Base-by-base conservation (phyloP, 805 yeast species). In the Kazachstania martiniae region DNA sequence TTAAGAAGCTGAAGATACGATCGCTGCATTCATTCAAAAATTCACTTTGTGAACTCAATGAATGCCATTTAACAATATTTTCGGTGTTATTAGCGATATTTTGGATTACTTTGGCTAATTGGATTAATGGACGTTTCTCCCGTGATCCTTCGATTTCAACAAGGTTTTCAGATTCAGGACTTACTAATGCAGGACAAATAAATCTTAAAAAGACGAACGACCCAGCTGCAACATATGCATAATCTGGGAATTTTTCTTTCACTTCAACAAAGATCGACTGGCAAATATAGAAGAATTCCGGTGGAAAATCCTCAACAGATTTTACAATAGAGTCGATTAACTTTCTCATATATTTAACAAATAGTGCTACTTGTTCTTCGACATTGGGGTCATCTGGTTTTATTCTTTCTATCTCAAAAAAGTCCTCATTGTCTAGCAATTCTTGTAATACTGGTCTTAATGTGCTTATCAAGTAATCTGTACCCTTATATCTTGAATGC, bases 141-240 rank as follows among this genome's bases (percentile, higher is more conserved):
- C 51, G 51, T 6, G 58, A 46, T 33, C 60, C 59, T 3, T 70
- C 46, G 49, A 66, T 44, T 13, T 55, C 60, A 15, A 60, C 51
- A 25, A 63, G 52, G 28, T 49, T 53, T 37, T 66, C 65, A 12
- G 62, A 38, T 36, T 83, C 94, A 0, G 96, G 96, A 21, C 85
- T 75, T 10, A 87, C 87, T 44, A 87, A 76, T 0, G 94, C 94
- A 9, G 97, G 96, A 51, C 93, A 81, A 38, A 80, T 67, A 40
- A 79, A 74, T 35, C 94, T 61, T 43, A 89, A 62, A 47, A 89
- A 87, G 34, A 89, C 63, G 51, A 82, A 89, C 0, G 94, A 86
- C 0, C 95, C 94, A 18, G 85, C 79, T 1, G 93, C 85, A 25
- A 75, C 64, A 24, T 70, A 63, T 28, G 77, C 68, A 25, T 78